phyloP scores from a whole-genome alignment of 805 yeast species.

The Pichia deserticola region DNA sequence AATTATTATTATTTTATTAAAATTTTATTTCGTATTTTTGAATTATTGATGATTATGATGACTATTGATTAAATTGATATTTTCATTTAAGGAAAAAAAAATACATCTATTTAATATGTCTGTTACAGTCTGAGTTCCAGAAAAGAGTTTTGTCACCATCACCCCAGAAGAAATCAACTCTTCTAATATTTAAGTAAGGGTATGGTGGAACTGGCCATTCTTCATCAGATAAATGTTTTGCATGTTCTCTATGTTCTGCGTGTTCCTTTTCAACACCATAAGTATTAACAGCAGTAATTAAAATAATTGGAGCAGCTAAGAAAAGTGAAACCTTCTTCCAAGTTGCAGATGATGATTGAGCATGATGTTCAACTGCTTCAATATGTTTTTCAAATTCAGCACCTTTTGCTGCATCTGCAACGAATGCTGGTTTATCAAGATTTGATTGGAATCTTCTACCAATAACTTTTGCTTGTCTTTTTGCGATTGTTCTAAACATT shows the following conservation, averaged over 20 bases:
- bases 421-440: constrained; percentile 37
- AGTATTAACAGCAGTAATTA: constrained; percentile 71
- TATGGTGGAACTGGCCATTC: constrained; percentile 83
- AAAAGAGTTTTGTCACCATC: constrained; percentile 95
- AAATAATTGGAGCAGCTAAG: constrained; percentile 78
- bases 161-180: constrained; percentile 94
- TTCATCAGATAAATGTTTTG: constrained; percentile 67
- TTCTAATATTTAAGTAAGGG: constrained; percentile 87
- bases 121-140: constrained; percentile 93
- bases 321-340: constrained; percentile 83
- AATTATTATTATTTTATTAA: too few species aligned
- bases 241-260: constrained; percentile 81
- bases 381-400: constrained; percentile 55
- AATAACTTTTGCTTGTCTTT: constrained; percentile 21
- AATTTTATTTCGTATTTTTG: too few species aligned
- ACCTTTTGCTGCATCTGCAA: constrained; percentile 55
- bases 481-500: constrained; percentile 40
- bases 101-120: constrained; percentile 46
- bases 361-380: constrained; percentile 71
- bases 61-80: too few species aligned
- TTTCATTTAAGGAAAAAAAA: too few species aligned
- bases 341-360: constrained; percentile 60
- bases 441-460: constrained; percentile 29
- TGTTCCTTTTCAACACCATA: constrained; percentile 79
- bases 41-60: too few species aligned